Evolutionary conservation across 768 basidiomycete species (phyloP).

Genomic region (Leccinum variicolor): DNA sequence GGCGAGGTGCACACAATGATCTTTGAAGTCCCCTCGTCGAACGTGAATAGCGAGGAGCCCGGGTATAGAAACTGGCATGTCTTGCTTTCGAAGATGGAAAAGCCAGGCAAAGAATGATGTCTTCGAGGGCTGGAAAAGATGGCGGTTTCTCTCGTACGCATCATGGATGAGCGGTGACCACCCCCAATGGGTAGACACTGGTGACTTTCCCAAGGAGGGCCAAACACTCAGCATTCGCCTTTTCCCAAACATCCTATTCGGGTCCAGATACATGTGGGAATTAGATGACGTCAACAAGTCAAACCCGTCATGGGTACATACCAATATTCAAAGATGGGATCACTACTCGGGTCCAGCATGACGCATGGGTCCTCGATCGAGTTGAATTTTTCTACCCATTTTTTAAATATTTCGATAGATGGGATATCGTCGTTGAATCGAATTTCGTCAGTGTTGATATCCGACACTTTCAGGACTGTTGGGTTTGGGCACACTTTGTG

Average conservation of each 20-base stretch:
- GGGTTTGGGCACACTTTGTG: slow-evolving; percentile 39
- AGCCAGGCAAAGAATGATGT: neutral
- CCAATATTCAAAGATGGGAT: slow-evolving; percentile 36
- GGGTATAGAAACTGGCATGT: slow-evolving; percentile 21
- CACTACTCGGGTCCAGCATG: slow-evolving; percentile 26
- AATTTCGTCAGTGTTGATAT: slow-evolving; percentile 29
- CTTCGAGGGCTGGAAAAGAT: slow-evolving; percentile 17
- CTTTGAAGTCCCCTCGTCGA: slow-evolving; percentile 47
- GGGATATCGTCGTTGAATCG: slow-evolving; percentile 24
- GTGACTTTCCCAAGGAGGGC: slow-evolving; percentile 31
- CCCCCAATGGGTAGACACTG: slow-evolving; percentile 33
- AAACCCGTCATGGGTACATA: slow-evolving; percentile 16
- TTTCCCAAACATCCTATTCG: slow-evolving; percentile 34
- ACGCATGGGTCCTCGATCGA: slow-evolving; percentile 39
- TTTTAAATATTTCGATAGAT: slow-evolving; percentile 31
- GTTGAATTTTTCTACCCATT: slow-evolving; percentile 36
- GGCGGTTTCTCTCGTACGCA: slow-evolving; percentile 32
- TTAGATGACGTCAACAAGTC: neutral
- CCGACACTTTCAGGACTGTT: slow-evolving; percentile 29
- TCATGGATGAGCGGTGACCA: slow-evolving; percentile 37
- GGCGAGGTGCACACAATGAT: slow-evolving; percentile 42
- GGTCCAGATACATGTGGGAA: neutral
- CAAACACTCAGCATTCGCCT: slow-evolving; percentile 34
- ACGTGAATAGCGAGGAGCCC: slow-evolving; percentile 50
- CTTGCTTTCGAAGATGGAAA: neutral